These are phyloP conservation scores for Mycogone perniciosa DNA, from an alignment of 2,329 filamentous ascomycete genomes.

Conservation along the genomic window DNA sequence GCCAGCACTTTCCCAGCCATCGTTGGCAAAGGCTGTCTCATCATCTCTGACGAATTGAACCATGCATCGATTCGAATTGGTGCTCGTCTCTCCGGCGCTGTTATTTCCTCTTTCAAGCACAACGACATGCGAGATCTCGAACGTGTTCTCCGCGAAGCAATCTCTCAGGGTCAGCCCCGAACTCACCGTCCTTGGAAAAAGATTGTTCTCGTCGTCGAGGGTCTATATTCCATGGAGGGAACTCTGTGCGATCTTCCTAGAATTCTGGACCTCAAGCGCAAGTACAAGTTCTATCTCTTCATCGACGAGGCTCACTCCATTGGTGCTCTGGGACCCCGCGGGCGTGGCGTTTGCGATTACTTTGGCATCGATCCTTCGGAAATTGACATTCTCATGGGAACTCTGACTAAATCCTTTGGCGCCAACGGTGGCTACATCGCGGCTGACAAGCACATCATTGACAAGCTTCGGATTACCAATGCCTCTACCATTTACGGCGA, in stretches of 20 bases:
- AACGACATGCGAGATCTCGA: conserved; percentile 92
- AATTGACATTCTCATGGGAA: conserved; percentile 96
- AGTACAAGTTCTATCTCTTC: conserved; percentile 96
- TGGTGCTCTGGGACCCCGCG: conserved; percentile 80
- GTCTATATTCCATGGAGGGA: conserved; percentile 98
- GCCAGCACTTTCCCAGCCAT: conserved; percentile 87
- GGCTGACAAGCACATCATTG: conserved; percentile 82
- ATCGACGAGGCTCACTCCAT: conserved; percentile 96
- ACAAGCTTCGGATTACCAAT: conserved; percentile 82
- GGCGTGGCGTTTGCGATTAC: conserved; percentile 94
- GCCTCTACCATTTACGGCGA: conserved; percentile 84
- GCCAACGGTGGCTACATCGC: conserved; percentile 96
- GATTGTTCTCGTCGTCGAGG: conserved; percentile 93
- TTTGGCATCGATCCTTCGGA: conserved; percentile 84
- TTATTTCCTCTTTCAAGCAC: conserved; percentile 95
- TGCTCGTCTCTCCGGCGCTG: conserved; percentile 85
- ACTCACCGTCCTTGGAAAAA: conserved; percentile 99
- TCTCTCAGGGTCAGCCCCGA: conserved; percentile 92
- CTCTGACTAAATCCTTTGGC: conserved; percentile 95
- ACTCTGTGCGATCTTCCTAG: conserved; percentile 98
- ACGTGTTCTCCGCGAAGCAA: conserved; percentile 77
- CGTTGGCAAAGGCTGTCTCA: conserved; percentile 84
- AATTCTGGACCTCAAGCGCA: conserved; percentile 77
- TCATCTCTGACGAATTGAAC: conserved; percentile 96
- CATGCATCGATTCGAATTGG: conserved; percentile 96